Base-by-base conservation (phyloP, 352 stramenopile genomes). In the Phytopythium litorale region DNA sequence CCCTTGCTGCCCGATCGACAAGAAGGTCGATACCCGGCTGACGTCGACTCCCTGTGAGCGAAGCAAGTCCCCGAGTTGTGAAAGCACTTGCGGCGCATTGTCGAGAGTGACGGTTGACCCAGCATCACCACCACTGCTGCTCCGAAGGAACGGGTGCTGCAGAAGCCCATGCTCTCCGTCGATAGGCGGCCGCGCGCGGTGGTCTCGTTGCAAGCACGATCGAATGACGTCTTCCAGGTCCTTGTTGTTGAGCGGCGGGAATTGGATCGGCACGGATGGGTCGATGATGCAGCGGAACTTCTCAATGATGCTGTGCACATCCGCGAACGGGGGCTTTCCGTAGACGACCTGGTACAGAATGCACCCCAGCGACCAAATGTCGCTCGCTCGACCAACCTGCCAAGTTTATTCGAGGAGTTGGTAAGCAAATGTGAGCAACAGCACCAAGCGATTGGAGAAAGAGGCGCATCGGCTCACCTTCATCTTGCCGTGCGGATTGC, bases 301-400 rank as follows among this genome's bases (percentile, higher is more conserved):
- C 61, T 98, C 90, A 49, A 98, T 96, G 58, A 98, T 96, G 63
- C 91, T 96, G 54, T 92, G 86, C 7, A 97, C 78, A 38, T 98
- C 81, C 1, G 85, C 92, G 71, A 98, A 99, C 19, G 97, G 97
- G 8, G 96, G 97, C 54, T 96, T 94, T 0, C 93, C 94, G 55
- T 98, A 98, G 23, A 98, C 89, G 71, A 99, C 97, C 79, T 98
- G 95, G 66, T 98, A 99, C 28, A 99, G 72, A 69, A 99, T 98
- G 71, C 95, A 98, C 35, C 96, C 94, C 1, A 98, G 73, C n/a
- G 90, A 98, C 94, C 94, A 98, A 65, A 99, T 96, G 72, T 99
- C 96, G 38, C 89, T 97, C 33, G 96, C 91, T 19, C 88, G 80
- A 12, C 90, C 89, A 35, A 97, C 79, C 79, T 95, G 75, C 12